Percentiles rank a stretch among this genome's conserved stretches.
phyloP scores from a whole-genome alignment of 192 early-diverging fungal species.

The Coemansia sp. region DNA sequence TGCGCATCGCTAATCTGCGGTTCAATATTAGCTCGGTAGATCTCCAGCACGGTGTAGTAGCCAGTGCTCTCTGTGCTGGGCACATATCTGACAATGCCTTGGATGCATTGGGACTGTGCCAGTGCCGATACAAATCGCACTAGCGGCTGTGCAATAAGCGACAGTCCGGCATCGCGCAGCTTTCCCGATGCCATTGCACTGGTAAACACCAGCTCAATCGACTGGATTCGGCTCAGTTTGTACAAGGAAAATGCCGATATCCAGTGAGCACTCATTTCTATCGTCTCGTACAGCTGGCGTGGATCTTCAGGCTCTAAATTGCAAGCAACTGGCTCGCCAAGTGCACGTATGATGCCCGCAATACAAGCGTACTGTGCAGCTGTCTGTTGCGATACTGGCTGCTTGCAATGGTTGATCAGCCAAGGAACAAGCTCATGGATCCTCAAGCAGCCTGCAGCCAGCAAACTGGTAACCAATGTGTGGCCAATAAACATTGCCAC shows the following conservation, averaged over 20 bases:
- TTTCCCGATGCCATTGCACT: conserved; percentile 25
- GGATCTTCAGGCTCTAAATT: not conserved
- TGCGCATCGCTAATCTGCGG: conserved; percentile 19
- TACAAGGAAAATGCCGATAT: conserved; percentile 16
- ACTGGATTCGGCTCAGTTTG: conserved; percentile 20
- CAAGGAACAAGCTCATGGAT: conserved; percentile 31
- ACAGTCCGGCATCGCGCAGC: conserved; percentile 13
- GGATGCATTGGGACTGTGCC: conserved; percentile 33
- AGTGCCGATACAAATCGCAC: conserved; percentile 22
- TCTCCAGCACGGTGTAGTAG: conserved; percentile 25
- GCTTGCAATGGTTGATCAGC: conserved; percentile 23
- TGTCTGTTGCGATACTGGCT: conserved; percentile 4
- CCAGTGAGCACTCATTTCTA: conserved; percentile 25
- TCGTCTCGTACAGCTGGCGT: conserved; percentile 17
- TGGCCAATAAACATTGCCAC: conserved; percentile 9
- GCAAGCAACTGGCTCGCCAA: conserved; percentile 10
- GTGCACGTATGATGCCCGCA: conserved; percentile 24
- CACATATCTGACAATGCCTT: conserved; percentile 15
- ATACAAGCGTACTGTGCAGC: conserved; percentile 21
- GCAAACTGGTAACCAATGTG: conserved; percentile 20
- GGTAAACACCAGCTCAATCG: conserved; percentile 40
- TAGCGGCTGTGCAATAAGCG: conserved; percentile 15
- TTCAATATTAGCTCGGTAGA: conserved; percentile 42
- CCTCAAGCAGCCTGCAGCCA: conserved; percentile 30
- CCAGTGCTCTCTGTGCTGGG: conserved; percentile 8